These are phyloP conservation scores for Pyrus hybrid DNA, from an alignment of 331 rosid genomes.

Conservation along the genomic window DNA sequence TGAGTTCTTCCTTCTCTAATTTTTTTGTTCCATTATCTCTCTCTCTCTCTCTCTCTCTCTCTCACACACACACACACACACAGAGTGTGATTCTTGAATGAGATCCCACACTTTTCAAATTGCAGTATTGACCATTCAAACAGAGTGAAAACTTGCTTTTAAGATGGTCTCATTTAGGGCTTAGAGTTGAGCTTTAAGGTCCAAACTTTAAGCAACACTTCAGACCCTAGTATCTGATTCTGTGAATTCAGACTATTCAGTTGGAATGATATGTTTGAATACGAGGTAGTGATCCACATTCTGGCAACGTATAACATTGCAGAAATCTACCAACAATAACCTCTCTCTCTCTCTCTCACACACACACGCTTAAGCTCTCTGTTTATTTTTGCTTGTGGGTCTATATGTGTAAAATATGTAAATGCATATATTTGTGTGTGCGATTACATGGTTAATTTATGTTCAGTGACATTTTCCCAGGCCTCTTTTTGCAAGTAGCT, in stretches of 20 bases:
- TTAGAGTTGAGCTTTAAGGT: background rate
- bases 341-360: background rate
- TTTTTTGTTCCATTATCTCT: background rate
- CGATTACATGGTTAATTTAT: background rate
- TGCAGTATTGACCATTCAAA: background rate
- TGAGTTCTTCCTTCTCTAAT: slow-evolving; percentile 39
- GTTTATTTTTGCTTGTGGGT: background rate
- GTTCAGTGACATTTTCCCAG: slow-evolving; percentile 24
- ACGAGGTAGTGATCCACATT: background rate
- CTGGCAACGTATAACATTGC: background rate
- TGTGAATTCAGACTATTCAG: background rate
- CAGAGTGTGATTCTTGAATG: background rate
- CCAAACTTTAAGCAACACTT: background rate
- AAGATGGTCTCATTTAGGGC: background rate
- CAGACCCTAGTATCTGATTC: background rate
- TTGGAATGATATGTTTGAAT: background rate
- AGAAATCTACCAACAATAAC: background rate
- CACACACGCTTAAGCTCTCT: background rate
- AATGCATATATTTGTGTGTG: background rate
- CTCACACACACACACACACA: background rate
- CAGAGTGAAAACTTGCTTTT: background rate
- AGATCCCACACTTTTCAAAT: background rate
- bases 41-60: no score
- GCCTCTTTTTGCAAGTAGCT: slow-evolving; percentile 86
- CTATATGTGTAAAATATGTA: no score